A percentile compares a stretch with the other conserved stretches of the same genome.
These are phyloP conservation scores for Hypoxylon sp. DNA, from an alignment of 2,329 filamentous ascomycete species.

Conservation along the genomic window DNA sequence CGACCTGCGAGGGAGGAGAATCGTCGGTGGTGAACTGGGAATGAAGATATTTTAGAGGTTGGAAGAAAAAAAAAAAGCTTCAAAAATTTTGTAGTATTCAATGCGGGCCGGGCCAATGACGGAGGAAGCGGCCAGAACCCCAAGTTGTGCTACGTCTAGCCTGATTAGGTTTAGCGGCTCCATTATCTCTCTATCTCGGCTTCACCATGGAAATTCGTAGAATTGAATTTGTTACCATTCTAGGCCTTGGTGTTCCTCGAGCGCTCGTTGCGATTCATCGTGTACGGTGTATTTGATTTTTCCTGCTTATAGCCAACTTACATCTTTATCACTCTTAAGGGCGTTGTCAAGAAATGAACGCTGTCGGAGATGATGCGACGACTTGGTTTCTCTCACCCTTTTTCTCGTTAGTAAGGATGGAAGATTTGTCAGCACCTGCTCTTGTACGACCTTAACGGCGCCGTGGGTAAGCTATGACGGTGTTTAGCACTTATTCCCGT, in stretches of 20 bases:
- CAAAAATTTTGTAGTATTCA: constrained; percentile 50
- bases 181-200: constrained; percentile 16
- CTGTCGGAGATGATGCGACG: background rate
- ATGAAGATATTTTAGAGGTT: constrained; percentile 28
- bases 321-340: background rate
- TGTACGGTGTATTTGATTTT: background rate
- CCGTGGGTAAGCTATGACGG: constrained; percentile 7
- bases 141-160: constrained; percentile 44
- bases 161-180: constrained; percentile 42
- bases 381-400: no score
- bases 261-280: no score
- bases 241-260: constrained; percentile 12
- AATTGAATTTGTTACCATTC: constrained; percentile 37
- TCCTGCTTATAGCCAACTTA: background rate
- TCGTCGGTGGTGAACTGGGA: constrained; percentile 20
- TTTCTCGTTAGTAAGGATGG: no score
- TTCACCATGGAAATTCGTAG: constrained; percentile 46
- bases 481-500: constrained; percentile 22
- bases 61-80: constrained; percentile 41
- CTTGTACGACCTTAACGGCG: background rate
- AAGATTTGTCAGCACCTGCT: constrained; percentile 21
- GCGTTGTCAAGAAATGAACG: background rate
- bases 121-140: constrained; percentile 40
- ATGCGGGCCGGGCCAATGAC: constrained; percentile 39
- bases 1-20: constrained; percentile 35